Base-by-base conservation (phyloP, 2,329 filamentous ascomycete species). In the Pestalotiopsis sp. region DNA sequence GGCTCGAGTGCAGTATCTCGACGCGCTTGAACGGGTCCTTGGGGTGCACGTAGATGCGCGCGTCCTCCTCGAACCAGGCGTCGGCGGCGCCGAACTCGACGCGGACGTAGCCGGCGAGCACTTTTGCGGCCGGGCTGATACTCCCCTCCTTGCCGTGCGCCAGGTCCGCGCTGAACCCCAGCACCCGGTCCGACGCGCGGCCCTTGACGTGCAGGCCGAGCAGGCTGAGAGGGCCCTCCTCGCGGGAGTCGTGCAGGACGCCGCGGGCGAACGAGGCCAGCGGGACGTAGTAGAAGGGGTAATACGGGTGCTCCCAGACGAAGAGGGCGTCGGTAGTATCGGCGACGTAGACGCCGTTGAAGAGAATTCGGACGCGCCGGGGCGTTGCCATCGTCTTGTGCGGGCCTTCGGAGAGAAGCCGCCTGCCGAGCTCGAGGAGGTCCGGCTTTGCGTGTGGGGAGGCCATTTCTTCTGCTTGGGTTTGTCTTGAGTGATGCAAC, bases 11-110 rank as follows among this genome's bases (percentile, higher is more conserved):
- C 4, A 92, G 76, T 30, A 89, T 84, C 67, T 91, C 89, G 68
- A 92, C 80, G 13, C 90, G 84, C 71, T 89, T 90, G 78, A 86
- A 91, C 0, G 89, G 90, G 66, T 92, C 89, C 70, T 91, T 91
- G 0, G 89, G 89, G 68, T 92, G 90, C 3, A 87, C 82, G 71
- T 84, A 84, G 66, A 91, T 85, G 1, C 83, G 85, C 0, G 80
- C 79, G 64, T 90, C 87, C 77, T 91, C 89, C 73, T 90, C 88
- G 70, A 83, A 85, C 69, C 81, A 80, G 1, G 73, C 73, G 58
- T 78, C 76, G 63, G 61, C 75, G 14, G 71, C 72, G 59, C 26
- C 65, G 67, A 76, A 74, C 66, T 71, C 70, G 10, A 73, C 70
- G 17, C 71, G 70, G 39, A 71, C 72, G 17, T 72, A 67, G 22